Evolutionary conservation across 306 rosid species (phyloP).

Genomic region (Dryas alaskensis): DNA sequence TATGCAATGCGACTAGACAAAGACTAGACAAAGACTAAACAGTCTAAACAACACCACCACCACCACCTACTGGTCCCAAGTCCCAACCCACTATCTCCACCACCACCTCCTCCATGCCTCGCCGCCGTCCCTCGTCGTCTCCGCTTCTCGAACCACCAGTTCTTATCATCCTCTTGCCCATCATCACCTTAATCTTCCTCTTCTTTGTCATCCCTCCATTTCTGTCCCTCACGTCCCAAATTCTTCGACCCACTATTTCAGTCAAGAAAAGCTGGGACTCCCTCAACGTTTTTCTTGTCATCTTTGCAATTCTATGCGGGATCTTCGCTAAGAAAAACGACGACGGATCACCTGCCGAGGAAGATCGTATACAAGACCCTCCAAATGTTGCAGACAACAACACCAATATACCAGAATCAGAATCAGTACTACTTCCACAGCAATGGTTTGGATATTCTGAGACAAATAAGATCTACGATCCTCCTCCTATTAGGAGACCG

Average conservation of each 20-base stretch:
- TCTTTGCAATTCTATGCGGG: constrained; percentile 66
- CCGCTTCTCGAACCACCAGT: constrained; percentile 61
- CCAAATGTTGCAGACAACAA: constrained; percentile 12
- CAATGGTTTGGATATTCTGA: constrained; percentile 51
- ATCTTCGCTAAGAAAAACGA: constrained; percentile 58
- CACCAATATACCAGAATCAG: constrained; percentile 15
- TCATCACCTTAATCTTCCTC: constrained; percentile 42
- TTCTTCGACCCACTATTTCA: constrained; percentile 42
- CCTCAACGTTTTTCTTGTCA: constrained; percentile 59
- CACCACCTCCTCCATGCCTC: constrained; percentile 49
- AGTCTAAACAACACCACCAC: constrained; percentile 6
- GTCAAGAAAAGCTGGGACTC: constrained; percentile 80
- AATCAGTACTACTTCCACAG: constrained; percentile 24
- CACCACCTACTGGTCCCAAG: constrained; percentile 21
- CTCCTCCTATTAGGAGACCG: constrained; percentile 15
- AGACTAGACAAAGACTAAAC: constrained; percentile 4
- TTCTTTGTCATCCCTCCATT: constrained; percentile 58
- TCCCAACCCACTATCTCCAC: constrained; percentile 10
- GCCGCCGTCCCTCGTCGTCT: constrained; percentile 38
- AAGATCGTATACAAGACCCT: constrained; percentile 1
- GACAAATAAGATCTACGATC: constrained; percentile 7
- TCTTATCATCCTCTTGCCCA: constrained; percentile 65
- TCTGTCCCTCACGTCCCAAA: constrained; percentile 47
- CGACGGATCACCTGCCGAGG: constrained; percentile 34
- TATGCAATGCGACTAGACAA: neutral